Conservation (phyloP, 2,329 filamentous ascomycete genomes). For the Chaetomiaceae sp. region DNA sequence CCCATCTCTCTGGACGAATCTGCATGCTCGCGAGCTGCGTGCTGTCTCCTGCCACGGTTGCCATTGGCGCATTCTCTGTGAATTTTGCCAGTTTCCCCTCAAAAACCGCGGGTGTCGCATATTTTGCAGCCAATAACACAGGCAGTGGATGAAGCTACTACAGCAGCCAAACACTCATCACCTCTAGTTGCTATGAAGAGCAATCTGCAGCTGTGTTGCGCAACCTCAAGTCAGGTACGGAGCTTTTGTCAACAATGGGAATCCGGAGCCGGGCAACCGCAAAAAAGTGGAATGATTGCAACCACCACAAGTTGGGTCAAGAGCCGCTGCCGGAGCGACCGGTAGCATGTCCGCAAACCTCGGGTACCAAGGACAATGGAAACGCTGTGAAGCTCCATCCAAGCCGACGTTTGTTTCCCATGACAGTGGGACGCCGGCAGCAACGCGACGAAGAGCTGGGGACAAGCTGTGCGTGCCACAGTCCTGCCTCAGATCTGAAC, state of each 20-base stretch:
- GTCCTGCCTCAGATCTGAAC: not conserved
- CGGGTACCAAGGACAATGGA: not conserved
- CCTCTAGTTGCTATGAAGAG: not conserved
- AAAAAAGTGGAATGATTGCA: slow-evolving; percentile 4
- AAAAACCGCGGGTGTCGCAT: slow-evolving; percentile 3
- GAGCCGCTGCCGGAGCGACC: not conserved
- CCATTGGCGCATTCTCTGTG: slow-evolving; percentile 6
- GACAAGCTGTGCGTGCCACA: not conserved
- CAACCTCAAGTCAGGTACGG: too few relatives aligned
- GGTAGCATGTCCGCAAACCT: too few relatives aligned
- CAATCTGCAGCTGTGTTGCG: not conserved
- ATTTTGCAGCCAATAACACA: slow-evolving; percentile 6
- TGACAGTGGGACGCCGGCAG: not conserved
- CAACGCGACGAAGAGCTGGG: too few relatives aligned
- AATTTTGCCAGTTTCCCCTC: not conserved
- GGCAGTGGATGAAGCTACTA: slow-evolving; percentile 3
- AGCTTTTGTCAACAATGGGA: slow-evolving; percentile 2
- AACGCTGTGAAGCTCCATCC: not conserved
- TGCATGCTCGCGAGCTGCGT: slow-evolving; percentile 12
- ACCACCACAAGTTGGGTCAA: not conserved
- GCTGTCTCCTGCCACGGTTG: not conserved
- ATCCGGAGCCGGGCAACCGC: slow-evolving; percentile 20
- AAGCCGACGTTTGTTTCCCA: not conserved
- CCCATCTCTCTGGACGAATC: not conserved
- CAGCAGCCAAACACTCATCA: slow-evolving; percentile 15